Evolutionary conservation across 106 monocot species (phyloP), one percentile per base, ranked within the genome.

Genomic region (Dioscorea alata): DNA sequence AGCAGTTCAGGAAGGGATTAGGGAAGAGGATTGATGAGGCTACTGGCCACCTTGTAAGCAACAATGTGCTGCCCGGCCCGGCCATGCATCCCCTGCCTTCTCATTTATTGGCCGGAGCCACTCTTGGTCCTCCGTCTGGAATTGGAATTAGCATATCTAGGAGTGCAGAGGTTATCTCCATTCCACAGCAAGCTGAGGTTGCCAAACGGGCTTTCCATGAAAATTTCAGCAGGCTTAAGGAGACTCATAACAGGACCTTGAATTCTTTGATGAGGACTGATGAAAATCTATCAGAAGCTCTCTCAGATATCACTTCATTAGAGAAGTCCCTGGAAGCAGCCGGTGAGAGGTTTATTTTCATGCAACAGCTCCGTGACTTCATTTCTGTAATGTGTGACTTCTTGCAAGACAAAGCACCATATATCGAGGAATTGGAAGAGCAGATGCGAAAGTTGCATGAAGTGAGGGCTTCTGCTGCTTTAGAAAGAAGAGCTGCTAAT

Each of bases 381-480:
- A 79, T 92, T 23, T 84, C 87, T 0, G 75, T 97, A 4, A 79
- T 76, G 60, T 92, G 92, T 69, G 89, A 92, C 67, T 97, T 97
- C 73, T 79, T 97, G 68, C 86, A 89, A 54, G 92, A 92, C 61
- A 97, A 97, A 77, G 86, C 92, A 4, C 82, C 81, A 16, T 83
- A 75, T 22, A 86, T 97, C 56, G 97, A 97, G 73, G 97, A 89
- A 56, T 69, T 92, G 51, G 97, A 92, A 65, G 97, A 97, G 50
- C 88, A 89, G 71, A 89, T 97, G 92, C 89, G 89, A 78, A 87
- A 87, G 79, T 75, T 92, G 51, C 88, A 97, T 56, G 84, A 87
- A 59, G 77, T 79, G 57, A 73, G 89, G 33, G 84, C 92, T 33
- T 65, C 63, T 23, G 84, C 77, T 52, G 53, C 85, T 33, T 60